Evolutionary conservation across 2,329 filamentous ascomycete genomes (phyloP), one percentile per base, ranked within the genome.

Genomic region (Ambrosiella beaveri): DNA sequence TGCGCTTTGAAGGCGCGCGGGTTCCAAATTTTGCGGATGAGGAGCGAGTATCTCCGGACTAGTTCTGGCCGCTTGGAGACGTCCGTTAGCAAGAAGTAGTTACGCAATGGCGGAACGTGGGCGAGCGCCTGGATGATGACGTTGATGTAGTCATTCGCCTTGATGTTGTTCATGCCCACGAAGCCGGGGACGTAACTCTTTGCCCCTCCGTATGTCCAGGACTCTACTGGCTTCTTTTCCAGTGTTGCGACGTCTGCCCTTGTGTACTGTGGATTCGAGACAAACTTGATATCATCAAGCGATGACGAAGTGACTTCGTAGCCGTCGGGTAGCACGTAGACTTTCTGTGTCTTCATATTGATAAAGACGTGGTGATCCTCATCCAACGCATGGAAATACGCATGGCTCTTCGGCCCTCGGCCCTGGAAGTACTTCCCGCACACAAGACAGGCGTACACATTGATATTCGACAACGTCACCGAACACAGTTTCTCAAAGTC

Each of bases 121-220:
- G 91, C 84, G 41, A 98, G 77, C 6, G 90, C 85, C 70, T 98
- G 93, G 54, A 95, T 85, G 2, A 96, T 80, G 35, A 95, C 91
- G 68, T 98, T 98, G 67, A 97, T 79, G 72, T 98, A 98, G 74
- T 98, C 93, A 72, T 98, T 98, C 60, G 93, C 88, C 71, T 98
- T 98, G 76, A 98, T 96, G 72, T 98, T 98, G 77, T 98, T 98
- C 87, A 98, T 94, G 63, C 93, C 93, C 61, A 98, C 88, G 68
- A 90, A 98, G 5, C 93, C 91, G 17, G 93, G 93, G 63, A 84
- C 84, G 71, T 98, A 98, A 68, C 86, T 82, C 70, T 85, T 87
- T 47, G 36, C 36, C 62, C 88, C 88, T 54, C 77, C 76, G 47
- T 97, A 76, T 65, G 95, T 91, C 78, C 84, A 89, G 50, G 81